A percentile compares a stretch with the other conserved stretches of the same genome.
Conservation (phyloP, 2,329 filamentous ascomycete species). For the Phialophora expanda region DNA sequence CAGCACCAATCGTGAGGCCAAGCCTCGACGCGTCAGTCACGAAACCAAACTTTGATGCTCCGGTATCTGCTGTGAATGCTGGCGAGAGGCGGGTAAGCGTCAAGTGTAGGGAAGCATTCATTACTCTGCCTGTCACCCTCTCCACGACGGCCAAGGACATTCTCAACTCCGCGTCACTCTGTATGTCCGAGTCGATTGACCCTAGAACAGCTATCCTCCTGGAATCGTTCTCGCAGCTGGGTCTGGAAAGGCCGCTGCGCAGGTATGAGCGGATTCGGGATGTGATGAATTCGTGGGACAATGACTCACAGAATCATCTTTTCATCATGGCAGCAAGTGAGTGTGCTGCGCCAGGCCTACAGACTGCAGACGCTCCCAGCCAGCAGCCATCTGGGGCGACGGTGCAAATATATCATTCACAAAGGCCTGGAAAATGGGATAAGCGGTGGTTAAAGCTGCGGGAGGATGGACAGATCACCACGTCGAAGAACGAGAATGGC, state of each 20-base stretch:
- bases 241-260: constrained; percentile 80
- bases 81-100: constrained; percentile 76
- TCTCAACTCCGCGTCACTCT: constrained; percentile 68
- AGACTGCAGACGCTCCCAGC: constrained; percentile 66
- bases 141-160: constrained; percentile 78
- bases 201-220: constrained; percentile 71
- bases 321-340: constrained; percentile 64
- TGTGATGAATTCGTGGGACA: constrained; percentile 91
- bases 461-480: constrained; percentile 70
- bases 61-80: constrained; percentile 78
- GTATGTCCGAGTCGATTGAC: constrained; percentile 68
- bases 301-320: constrained; percentile 76
- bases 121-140: constrained; percentile 72
- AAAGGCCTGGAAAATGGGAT: constrained; percentile 82
- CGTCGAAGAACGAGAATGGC: constrained; percentile 74
- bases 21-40: constrained; percentile 62
- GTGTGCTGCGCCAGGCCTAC: constrained; percentile 55
- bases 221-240: constrained; percentile 76
- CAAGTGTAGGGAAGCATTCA: constrained; percentile 70
- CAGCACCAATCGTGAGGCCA: constrained; percentile 13
- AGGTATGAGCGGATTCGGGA: constrained; percentile 86
- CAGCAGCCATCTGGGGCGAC: constrained; percentile 69
- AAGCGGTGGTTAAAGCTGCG: constrained; percentile 80
- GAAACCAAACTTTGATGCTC: constrained; percentile 65
- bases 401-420: constrained; percentile 78